A percentile compares a stretch with the other conserved stretches of the same genome.
Evolutionary conservation across 257 asterid species (phyloP).

Genomic region (Fraxinus cuspidata): DNA sequence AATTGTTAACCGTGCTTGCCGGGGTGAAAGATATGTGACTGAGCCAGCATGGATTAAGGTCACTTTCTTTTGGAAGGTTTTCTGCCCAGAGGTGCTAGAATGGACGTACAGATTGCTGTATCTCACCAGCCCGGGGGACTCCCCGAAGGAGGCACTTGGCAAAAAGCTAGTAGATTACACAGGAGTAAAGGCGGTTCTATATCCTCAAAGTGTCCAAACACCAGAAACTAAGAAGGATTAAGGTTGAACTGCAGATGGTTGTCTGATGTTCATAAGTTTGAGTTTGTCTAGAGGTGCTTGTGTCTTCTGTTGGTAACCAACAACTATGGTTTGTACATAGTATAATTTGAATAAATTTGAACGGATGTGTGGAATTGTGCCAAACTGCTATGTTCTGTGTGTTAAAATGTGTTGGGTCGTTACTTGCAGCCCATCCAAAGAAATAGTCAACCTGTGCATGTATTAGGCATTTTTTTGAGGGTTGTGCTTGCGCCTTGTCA

Average conservation of each 20-base stretch:
- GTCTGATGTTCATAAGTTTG: background rate
- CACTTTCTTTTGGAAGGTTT: conserved; percentile 46
- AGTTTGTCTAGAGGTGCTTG: background rate
- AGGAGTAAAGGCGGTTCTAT: conserved; percentile 40
- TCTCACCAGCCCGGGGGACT: conserved; percentile 34
- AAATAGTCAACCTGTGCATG: too few species aligned
- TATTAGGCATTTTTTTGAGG: too few species aligned
- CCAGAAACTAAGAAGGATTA: conserved; percentile 35
- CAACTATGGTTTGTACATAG: background rate
- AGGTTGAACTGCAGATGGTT: background rate
- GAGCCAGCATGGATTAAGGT: conserved; percentile 55
- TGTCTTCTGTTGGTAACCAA: background rate
- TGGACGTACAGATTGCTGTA: conserved; percentile 39
- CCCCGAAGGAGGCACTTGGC: conserved; percentile 31
- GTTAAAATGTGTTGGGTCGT: too few species aligned
- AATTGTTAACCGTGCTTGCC: conserved; percentile 44
- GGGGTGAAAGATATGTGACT: conserved; percentile 61
- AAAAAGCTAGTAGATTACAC: conserved; percentile 48
- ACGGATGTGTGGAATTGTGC: background rate
- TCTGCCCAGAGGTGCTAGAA: conserved; percentile 60
- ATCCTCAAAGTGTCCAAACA: conserved; percentile 42
- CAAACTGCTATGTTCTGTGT: too few species aligned
- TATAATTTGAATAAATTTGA: background rate
- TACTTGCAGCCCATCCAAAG: too few species aligned
- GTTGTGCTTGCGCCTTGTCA: too few species aligned